Evolutionary conservation across 106 monocot species (phyloP).

Genomic region (Apostasia ramifera): DNA sequence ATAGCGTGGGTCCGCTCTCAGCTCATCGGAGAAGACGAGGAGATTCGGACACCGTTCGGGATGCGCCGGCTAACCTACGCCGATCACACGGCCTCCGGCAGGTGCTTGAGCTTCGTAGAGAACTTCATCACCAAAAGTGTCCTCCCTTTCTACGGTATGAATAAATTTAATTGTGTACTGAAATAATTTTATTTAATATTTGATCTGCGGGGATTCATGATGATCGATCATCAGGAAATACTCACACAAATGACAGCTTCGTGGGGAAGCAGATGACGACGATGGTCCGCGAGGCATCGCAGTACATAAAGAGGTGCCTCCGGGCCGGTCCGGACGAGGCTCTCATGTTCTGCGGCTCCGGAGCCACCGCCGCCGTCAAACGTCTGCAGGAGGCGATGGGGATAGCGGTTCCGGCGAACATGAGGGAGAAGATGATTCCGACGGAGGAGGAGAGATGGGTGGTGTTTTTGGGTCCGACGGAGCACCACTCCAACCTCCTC

Average conservation of each 20-base stretch:
- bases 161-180: neutral
- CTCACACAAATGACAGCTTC: constrained; percentile 40
- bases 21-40: constrained; percentile 24
- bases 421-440: constrained; percentile 10
- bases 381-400: constrained; percentile 48
- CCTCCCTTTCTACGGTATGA: constrained; percentile 45
- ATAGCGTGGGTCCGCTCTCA: constrained; percentile 30
- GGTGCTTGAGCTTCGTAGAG: constrained; percentile 33
- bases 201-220: neutral
- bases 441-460: constrained; percentile 45
- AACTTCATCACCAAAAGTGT: constrained; percentile 29
- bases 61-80: constrained; percentile 29
- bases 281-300: constrained; percentile 19
- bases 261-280: constrained; percentile 24
- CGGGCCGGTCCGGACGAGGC: constrained; percentile 19
- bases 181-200: neutral
- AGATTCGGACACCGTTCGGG: constrained; percentile 35
- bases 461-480: constrained; percentile 43
- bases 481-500: constrained; percentile 58
- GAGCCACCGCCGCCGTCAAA: constrained; percentile 38
- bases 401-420: constrained; percentile 23
- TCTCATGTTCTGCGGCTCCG: constrained; percentile 43
- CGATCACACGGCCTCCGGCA: constrained; percentile 42
- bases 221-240: constrained; percentile 23
- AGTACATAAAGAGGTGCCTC: constrained; percentile 40